These are phyloP conservation scores for Solanum hybrid DNA, from an alignment of 305 asterid genomes.

Conservation along the genomic window DNA sequence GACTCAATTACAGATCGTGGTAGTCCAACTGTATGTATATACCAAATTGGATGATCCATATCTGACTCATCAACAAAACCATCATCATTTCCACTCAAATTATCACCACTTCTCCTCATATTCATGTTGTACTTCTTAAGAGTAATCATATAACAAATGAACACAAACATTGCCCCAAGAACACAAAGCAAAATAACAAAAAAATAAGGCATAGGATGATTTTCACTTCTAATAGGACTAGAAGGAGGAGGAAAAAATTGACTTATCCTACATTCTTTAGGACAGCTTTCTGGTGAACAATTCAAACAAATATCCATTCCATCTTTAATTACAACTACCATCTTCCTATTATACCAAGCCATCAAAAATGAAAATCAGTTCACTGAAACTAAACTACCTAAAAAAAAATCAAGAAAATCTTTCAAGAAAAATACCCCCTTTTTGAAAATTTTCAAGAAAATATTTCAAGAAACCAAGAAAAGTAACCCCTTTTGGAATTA, in stretches of 20 bases:
- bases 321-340: not conserved
- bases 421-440: not conserved
- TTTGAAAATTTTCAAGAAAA: not conserved
- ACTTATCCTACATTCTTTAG: not conserved
- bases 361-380: not conserved
- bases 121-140: constrained; percentile 19
- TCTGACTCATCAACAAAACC: constrained; percentile 26
- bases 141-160: constrained; percentile 33
- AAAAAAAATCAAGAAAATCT: not conserved
- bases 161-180: constrained; percentile 34
- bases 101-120: not conserved
- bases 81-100: constrained; percentile 6
- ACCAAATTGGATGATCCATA: constrained; percentile 60
- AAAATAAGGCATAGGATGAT: constrained; percentile 17
- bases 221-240: constrained; percentile 5
- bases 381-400: not conserved
- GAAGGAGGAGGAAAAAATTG: not conserved
- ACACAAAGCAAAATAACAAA: constrained; percentile 45
- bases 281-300: constrained; percentile 16
- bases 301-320: not conserved
- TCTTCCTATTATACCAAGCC: constrained; percentile 1
- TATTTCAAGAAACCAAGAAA: not conserved
- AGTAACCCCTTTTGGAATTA: not conserved
- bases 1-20: constrained; percentile 44
- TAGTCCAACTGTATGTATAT: constrained; percentile 55